Evolutionary conservation across 2,329 filamentous ascomycete genomes (phyloP).

Genomic region (Aspergillus pseudoterreus): DNA sequence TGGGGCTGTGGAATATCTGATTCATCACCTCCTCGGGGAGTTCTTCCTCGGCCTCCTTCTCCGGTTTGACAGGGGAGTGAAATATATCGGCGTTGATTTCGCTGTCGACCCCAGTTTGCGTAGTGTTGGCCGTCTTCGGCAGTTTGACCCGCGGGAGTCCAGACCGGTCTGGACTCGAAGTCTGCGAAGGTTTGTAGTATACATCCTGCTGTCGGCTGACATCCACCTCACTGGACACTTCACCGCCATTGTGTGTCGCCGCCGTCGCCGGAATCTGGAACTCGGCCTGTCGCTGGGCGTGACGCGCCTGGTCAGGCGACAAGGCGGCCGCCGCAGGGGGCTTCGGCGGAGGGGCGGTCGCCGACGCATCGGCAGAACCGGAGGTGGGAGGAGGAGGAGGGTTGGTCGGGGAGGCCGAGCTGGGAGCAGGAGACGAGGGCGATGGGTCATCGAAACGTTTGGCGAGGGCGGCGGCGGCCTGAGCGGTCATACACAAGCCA

Average conservation of each 20-base stretch:
- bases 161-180: slow-evolving; percentile 47
- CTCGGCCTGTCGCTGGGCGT: slow-evolving; percentile 48
- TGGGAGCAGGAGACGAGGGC: slow-evolving; percentile 20
- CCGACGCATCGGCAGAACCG: background rate
- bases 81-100: slow-evolving; percentile 56
- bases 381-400: slow-evolving; percentile 21
- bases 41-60: slow-evolving; percentile 24
- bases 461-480: slow-evolving; percentile 58
- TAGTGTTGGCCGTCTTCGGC: slow-evolving; percentile 48
- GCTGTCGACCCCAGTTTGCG: slow-evolving; percentile 42
- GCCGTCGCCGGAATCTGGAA: slow-evolving; percentile 50
- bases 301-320: slow-evolving; percentile 43
- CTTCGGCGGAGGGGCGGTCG: slow-evolving; percentile 23
- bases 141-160: slow-evolving; percentile 54
- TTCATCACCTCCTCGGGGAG: slow-evolving; percentile 57
- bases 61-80: slow-evolving; percentile 35
- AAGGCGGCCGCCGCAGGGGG: slow-evolving; percentile 21
- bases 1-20: slow-evolving; percentile 59
- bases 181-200: slow-evolving; percentile 51
- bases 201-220: slow-evolving; percentile 56
- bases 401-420: slow-evolving; percentile 5
- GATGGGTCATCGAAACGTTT: slow-evolving; percentile 53
- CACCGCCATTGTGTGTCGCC: slow-evolving; percentile 40
- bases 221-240: slow-evolving; percentile 27
- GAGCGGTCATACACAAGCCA: slow-evolving; percentile 57